Base-by-base conservation (phyloP, 2,329 filamentous ascomycete species). In the Nothophoma quercina region DNA sequence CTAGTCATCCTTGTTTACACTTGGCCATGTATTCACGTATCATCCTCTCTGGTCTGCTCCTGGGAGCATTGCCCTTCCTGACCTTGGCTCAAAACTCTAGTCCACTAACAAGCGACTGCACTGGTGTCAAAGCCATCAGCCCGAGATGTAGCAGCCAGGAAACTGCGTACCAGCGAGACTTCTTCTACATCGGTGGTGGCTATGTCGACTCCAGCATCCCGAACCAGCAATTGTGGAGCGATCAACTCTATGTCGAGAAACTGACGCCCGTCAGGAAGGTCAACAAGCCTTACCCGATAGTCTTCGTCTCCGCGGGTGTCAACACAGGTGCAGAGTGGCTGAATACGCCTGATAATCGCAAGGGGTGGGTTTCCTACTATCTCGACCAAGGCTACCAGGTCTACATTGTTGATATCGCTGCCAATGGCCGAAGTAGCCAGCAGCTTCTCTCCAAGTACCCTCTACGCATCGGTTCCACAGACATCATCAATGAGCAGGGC, bases 131-230 rank as follows among this genome's bases (percentile, higher is more conserved):
- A 21, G 50, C 32, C 15, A 56, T 64, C n/a, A 53, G 50, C 29
- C 63, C 62, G 19, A 18, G 32, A 40, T 68, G 65, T 41, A 43
- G 26, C 30, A 64, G 57, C 9, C 57, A 60, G 18, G 65, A 68
- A 59, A 58, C 56, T 16, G 51, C 54, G 13, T 60, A 64, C 36
- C 47, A 56, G 5, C 59, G 62, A 28, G 62, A 67, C 49, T 54
- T 58, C 23, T 67, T 67, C 44, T 68, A 67, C 45, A 51, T 68
- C n/a, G 64, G 65, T 13, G 62, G 64, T 41, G 39, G 57, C 34
- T 68, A 67, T 40, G 54, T 63, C 34, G 51, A 65, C 18, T 64
- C 50, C n/a, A 51, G 58, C 10, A 56, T 59, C 19, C 56, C 57
- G 7, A 57, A 62, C 30, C 51, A 62, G 25, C 60, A 58, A 22